Percentiles rank a stretch among this genome's conserved stretches.
These are phyloP conservation scores for Porcisia hertigi DNA, from an alignment of 208 protist species.

Conservation along the genomic window DNA sequence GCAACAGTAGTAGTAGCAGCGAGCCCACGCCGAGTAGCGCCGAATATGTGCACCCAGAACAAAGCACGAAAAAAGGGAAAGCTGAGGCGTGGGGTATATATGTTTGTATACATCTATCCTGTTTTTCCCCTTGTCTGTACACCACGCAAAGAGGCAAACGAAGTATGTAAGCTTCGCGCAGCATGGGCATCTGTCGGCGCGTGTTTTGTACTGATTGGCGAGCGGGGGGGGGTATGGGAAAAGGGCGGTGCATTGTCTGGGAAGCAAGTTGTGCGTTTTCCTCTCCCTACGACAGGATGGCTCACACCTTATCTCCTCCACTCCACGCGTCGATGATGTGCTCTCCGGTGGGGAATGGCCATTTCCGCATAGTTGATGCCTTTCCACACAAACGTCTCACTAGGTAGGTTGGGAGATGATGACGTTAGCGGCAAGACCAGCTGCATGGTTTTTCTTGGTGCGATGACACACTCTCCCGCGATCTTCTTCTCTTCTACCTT, in stretches of 20 bases:
- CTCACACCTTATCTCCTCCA: neutral
- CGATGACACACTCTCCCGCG: neutral
- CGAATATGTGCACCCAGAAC: neutral
- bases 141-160: neutral
- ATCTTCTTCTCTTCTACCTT: neutral
- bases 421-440: neutral
- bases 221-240: too few relatives aligned
- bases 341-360: neutral
- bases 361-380: neutral
- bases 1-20: conserved; percentile 3
- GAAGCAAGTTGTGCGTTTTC: neutral
- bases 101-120: neutral
- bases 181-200: neutral
- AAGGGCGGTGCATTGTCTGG: neutral
- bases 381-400: neutral
- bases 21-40: neutral
- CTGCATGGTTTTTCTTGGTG: neutral
- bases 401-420: neutral
- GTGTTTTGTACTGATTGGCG: neutral
- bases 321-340: neutral
- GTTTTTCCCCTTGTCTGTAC: neutral
- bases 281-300: neutral
- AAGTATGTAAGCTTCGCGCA: neutral
- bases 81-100: neutral
- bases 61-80: neutral